These are phyloP conservation scores for Zelopaecilomyces penicillatus DNA, from an alignment of 2,329 filamentous ascomycete species.

Conservation along the genomic window DNA sequence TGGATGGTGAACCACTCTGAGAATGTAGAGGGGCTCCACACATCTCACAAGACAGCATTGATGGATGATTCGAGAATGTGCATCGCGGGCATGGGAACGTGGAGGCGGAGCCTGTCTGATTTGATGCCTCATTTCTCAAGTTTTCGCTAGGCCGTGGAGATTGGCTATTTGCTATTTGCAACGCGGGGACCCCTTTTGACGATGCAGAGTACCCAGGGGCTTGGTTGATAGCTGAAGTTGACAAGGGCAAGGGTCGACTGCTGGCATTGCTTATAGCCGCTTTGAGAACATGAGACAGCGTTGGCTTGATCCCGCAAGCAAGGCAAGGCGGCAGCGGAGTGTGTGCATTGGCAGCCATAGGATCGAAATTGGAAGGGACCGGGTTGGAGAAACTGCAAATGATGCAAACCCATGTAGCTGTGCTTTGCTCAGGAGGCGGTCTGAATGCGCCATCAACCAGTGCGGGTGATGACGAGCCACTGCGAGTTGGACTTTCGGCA, in stretches of 20 bases:
- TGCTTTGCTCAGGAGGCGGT: constrained; percentile 33
- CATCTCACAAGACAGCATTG: constrained; percentile 77
- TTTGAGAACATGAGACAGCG: constrained; percentile 73
- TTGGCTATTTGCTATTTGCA: no score
- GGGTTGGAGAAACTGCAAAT: constrained; percentile 95
- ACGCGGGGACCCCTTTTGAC: no score
- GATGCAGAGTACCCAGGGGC: not conserved
- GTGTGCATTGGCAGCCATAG: constrained; percentile 66
- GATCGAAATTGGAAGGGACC: constrained; percentile 88
- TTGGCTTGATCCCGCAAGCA: constrained; percentile 89
- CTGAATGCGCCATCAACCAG: constrained; percentile 35
- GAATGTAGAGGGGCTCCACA: constrained; percentile 70
- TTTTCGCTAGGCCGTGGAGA: no score
- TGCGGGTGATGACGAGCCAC: constrained; percentile 37
- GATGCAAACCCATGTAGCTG: constrained; percentile 86
- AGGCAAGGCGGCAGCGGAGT: constrained; percentile 80
- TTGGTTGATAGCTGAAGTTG: not conserved
- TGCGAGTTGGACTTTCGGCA: constrained; percentile 38
- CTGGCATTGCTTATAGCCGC: constrained; percentile 71
- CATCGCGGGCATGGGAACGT: constrained; percentile 71
- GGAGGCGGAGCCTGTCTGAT: constrained; percentile 15
- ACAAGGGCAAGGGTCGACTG: constrained; percentile 33
- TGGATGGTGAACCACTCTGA: constrained; percentile 31
- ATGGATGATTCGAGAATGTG: constrained; percentile 90
- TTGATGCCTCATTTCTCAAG: not conserved